Base-by-base conservation (phyloP, 2,329 filamentous ascomycete species). In the Sporothrix pseudoabietina region DNA sequence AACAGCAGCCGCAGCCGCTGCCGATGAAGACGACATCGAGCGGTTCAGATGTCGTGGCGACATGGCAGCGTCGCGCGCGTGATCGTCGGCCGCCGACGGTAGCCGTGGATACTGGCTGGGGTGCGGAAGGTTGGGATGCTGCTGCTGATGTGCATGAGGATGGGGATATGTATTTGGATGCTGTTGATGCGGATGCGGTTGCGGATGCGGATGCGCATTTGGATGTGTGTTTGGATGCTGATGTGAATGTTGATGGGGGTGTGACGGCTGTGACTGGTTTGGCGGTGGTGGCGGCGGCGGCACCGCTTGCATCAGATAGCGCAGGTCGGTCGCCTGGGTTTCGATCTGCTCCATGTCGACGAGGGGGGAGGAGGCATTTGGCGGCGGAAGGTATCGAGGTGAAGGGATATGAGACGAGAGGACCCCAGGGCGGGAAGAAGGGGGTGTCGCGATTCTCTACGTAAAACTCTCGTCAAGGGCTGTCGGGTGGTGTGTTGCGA, bases 251-350 rank as follows among this genome's bases (percentile, higher is more conserved):
- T 30, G 69, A 19, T 10, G 35, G 14, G 32, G 52, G 55, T 26
- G 47, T 63, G 52, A 6, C 16, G 26, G 22, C 66, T 49, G 59
- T 22, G 55, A 14, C 14, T 14, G 41, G 19, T 61, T 30, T 5
- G 77, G 78, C 72, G 30, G 59, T 75, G 19, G 16, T 66, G 59
- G 16, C 49, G 22, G 57, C 22, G 72, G 52, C 71, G 59, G 55
- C 59, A 39, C 59, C 72, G 80, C 32, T 78, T 84, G 82, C 44
- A 83, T 81, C 77, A 87, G 81, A 77, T 84, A 87, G 7, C 85
- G 84, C 81, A 88, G 80, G 81, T 87, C 86, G 79, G 83, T 85
- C 75, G 84, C 85, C 80, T 87, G 86, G 73, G 82, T 84, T 78
- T 87, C 85, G 77, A 87, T 84, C 79, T 85, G 85, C 78, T 88